Conservation (phyloP, 1,284 basidiomycete species). For the Peniophora sp. region DNA sequence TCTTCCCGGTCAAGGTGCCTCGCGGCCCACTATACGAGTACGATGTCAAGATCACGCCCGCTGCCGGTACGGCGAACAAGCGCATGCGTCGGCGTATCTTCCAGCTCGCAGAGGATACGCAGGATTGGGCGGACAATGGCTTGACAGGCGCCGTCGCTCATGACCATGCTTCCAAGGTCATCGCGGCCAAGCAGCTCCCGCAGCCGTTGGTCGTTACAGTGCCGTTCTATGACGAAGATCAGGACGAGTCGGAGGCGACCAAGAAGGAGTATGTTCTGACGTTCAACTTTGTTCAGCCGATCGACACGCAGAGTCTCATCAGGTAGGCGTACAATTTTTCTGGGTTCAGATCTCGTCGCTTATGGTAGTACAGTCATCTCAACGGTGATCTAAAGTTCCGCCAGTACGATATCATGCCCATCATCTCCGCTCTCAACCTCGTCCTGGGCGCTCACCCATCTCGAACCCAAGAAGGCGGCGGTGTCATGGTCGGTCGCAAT, state of each 20-base stretch:
- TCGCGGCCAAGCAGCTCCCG: constrained; percentile 45
- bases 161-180: constrained; percentile 58
- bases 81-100: constrained; percentile 65
- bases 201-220: constrained; percentile 53
- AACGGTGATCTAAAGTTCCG: constrained; percentile 51
- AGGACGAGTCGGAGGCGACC: constrained; percentile 31
- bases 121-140: constrained; percentile 45
- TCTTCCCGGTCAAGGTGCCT: constrained; percentile 62
- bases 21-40: constrained; percentile 62
- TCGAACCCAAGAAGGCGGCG: constrained; percentile 41
- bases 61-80: constrained; percentile 35
- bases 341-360: neutral
- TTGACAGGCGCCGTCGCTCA: constrained; percentile 56
- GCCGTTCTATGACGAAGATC: constrained; percentile 60
- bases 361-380: constrained; percentile 40
- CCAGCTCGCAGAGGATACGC: constrained; percentile 55
- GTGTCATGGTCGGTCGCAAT: constrained; percentile 68
- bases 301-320: constrained; percentile 50
- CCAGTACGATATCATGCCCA: constrained; percentile 56
- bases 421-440: constrained; percentile 68
- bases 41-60: constrained; percentile 54
- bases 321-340: constrained; percentile 34
- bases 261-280: constrained; percentile 55
- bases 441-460: constrained; percentile 57
- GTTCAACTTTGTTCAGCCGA: constrained; percentile 47